These are phyloP conservation scores for Vitis labrusca DNA, from an alignment of 164 flowering plant genomes.

Conservation along the genomic window DNA sequence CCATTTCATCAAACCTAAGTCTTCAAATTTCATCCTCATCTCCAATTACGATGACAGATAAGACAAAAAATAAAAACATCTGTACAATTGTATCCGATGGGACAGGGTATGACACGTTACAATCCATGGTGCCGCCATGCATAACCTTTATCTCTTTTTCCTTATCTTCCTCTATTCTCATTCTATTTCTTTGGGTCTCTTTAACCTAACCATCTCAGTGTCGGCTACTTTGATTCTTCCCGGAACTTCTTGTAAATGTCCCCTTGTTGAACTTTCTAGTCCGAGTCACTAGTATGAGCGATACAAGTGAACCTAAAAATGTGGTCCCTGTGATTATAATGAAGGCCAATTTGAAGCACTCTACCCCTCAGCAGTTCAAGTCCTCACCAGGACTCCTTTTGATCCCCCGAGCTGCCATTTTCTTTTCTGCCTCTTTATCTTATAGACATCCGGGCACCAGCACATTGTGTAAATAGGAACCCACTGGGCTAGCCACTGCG, in stretches of 20 bases:
- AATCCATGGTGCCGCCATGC: neutral
- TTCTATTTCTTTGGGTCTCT: too few relatives aligned
- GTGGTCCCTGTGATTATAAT: constrained; percentile 34
- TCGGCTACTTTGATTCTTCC: constrained; percentile 21
- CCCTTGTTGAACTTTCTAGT: constrained; percentile 41
- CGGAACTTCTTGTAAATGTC: constrained; percentile 51
- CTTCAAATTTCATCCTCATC: too few relatives aligned
- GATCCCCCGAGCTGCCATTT: constrained; percentile 25
- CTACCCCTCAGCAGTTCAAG: constrained; percentile 30
- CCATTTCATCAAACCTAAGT: too few relatives aligned
- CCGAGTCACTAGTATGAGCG: constrained; percentile 33
- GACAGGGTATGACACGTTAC: too few relatives aligned
- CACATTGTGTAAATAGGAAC: constrained; percentile 41
- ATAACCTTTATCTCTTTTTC: neutral
- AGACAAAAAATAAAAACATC: too few relatives aligned
- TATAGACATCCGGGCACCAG: constrained; percentile 38
- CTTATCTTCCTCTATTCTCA: neutral
- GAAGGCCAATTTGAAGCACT: constrained; percentile 39
- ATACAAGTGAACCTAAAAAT: constrained; percentile 31
- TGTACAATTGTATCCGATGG: too few relatives aligned
- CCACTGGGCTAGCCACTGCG: constrained; percentile 42
- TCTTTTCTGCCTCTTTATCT: constrained; percentile 42
- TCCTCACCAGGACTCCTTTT: constrained; percentile 24
- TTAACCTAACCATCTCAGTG: constrained; percentile 10
- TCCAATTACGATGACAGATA: too few relatives aligned